Evolutionary conservation across 2,329 filamentous ascomycete genomes (phyloP).

Genomic region (Microcyclospora pomicola): DNA sequence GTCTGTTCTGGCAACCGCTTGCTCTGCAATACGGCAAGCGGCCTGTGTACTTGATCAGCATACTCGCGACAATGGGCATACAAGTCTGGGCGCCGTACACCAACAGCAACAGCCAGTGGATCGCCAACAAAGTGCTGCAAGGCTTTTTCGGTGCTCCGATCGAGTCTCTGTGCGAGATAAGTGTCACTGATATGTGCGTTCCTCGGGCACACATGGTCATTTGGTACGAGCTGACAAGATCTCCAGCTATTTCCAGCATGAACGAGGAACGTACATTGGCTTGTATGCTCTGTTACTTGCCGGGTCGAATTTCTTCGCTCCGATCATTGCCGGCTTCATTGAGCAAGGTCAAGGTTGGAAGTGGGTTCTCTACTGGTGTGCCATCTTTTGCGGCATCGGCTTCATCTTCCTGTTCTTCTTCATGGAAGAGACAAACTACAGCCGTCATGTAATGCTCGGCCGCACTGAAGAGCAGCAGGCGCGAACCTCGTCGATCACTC

Average conservation of each 20-base stretch:
- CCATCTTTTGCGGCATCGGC: constrained; percentile 37
- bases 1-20: constrained; percentile 40
- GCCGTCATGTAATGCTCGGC: constrained; percentile 4
- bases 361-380: constrained; percentile 38
- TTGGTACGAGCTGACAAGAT: not conserved
- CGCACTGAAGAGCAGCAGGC: constrained; percentile 2
- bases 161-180: constrained; percentile 32
- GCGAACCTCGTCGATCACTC: not conserved
- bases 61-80: constrained; percentile 27
- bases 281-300: constrained; percentile 15
- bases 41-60: constrained; percentile 33
- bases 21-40: constrained; percentile 40
- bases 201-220: not conserved
- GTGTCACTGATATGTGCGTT: constrained; percentile 14
- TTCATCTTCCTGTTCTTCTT: constrained; percentile 43
- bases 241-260: constrained; percentile 16
- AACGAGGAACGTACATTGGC: constrained; percentile 18
- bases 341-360: constrained; percentile 35
- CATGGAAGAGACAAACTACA: constrained; percentile 47
- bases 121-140: constrained; percentile 25
- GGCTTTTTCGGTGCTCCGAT: constrained; percentile 37
- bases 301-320: constrained; percentile 19
- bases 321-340: constrained; percentile 38
- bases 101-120: constrained; percentile 33
- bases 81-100: constrained; percentile 34